phyloP scores from a whole-genome alignment of 108 stramenopile genomes.

The Cylindrotheca closterium region DNA sequence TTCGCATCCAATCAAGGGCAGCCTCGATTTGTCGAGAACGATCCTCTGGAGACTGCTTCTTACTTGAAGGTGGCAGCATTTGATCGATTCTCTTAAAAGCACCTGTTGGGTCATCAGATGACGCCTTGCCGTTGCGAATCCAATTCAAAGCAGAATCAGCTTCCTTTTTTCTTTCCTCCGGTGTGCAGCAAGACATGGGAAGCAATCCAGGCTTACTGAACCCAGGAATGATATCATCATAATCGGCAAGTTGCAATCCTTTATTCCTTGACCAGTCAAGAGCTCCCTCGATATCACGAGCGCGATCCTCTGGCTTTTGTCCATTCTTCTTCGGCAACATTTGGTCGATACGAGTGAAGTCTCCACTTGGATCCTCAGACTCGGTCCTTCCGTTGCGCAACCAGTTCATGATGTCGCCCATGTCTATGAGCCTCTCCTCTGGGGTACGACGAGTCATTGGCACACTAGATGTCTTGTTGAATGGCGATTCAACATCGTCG shows the following conservation, averaged over 20 bases:
- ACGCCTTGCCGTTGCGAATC: constrained; percentile 16
- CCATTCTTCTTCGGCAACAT: constrained; percentile 22
- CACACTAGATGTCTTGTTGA: constrained; percentile 9
- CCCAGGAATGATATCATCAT: constrained; percentile 12
- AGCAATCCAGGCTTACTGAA: constrained; percentile 12
- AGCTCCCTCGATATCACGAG: constrained; percentile 20
- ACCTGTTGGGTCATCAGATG: constrained; percentile 8
- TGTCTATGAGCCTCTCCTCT: constrained; percentile 12
- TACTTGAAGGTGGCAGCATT: constrained; percentile 15
- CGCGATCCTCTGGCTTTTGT: constrained; percentile 23
- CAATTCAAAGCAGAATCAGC: constrained; percentile 16
- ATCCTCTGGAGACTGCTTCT: constrained; percentile 11
- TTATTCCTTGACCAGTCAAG: constrained; percentile 19
- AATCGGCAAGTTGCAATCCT: constrained; percentile 5
- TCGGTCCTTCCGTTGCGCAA: constrained; percentile 9
- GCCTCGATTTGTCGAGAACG: constrained; percentile 21
- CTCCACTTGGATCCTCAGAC: constrained; percentile 10
- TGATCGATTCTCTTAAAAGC: constrained; percentile 17
- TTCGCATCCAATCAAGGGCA: constrained; percentile 23
- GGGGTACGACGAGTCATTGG: constrained; percentile 9
- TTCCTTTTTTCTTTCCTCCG: constrained; percentile 19
- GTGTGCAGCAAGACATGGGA: constrained; percentile 22
- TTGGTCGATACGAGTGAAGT: constrained; percentile 6
- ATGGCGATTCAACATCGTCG: background rate
- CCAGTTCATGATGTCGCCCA: constrained; percentile 22